phyloP scores from a whole-genome alignment of 2,329 filamentous ascomycete species.

The Cladosporium sp. region DNA sequence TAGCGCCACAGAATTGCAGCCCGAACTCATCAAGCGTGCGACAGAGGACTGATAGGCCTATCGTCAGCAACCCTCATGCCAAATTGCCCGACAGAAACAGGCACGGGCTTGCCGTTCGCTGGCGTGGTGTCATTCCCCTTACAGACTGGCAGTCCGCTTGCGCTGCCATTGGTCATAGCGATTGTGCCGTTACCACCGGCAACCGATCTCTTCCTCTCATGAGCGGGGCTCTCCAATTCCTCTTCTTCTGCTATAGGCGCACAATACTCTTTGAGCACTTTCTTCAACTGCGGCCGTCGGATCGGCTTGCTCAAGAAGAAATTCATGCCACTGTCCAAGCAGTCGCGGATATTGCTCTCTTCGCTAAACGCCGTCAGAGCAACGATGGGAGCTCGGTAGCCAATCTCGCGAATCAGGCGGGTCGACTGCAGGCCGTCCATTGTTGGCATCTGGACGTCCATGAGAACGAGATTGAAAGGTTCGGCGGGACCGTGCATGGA shows the following conservation, averaged over 20 bases:
- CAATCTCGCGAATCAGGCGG: constrained; percentile 76
- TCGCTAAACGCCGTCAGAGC: constrained; percentile 87
- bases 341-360: constrained; percentile 65
- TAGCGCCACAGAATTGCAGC: too few species aligned
- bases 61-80: neutral
- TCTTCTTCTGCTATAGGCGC: constrained; percentile 74
- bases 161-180: neutral
- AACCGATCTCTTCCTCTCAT: neutral
- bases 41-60: constrained; percentile 2
- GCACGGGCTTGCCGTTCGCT: constrained; percentile 3
- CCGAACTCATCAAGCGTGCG: neutral
- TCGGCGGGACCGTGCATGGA: constrained; percentile 66
- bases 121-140: neutral
- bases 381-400: constrained; percentile 83
- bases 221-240: constrained; percentile 16
- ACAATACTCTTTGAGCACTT: constrained; percentile 76
- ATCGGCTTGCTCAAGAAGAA: constrained; percentile 77
- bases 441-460: constrained; percentile 93
- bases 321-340: constrained; percentile 84
- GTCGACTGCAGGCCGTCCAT: constrained; percentile 86
- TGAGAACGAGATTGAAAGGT: constrained; percentile 84
- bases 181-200: neutral
- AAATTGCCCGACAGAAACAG: neutral
- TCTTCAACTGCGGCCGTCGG: constrained; percentile 76
- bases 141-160: neutral